Evolutionary conservation across 257 asterid genomes (phyloP).

Genomic region (Solanum peruvianum): DNA sequence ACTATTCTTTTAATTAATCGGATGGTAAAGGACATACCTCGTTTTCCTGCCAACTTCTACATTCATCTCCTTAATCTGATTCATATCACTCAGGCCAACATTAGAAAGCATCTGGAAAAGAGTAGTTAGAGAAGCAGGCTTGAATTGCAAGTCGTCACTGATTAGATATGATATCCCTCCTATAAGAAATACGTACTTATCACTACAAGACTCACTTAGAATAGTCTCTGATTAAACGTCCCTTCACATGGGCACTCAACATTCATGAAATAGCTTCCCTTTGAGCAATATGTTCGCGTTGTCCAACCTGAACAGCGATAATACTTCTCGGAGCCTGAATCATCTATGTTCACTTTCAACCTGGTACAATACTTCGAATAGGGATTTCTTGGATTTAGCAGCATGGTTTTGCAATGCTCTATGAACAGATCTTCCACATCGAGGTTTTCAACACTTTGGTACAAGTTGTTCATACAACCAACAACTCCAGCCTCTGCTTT

Average conservation of each 20-base stretch:
- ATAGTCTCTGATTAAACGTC: not conserved
- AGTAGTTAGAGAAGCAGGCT: not conserved
- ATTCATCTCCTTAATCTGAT: not conserved
- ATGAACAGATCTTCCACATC: not conserved
- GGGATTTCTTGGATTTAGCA: not conserved
- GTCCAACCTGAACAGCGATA: not conserved
- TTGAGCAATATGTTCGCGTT: not conserved
- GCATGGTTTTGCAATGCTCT: not conserved
- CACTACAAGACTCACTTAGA: not conserved
- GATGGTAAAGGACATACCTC: not conserved
- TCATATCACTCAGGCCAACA: not conserved
- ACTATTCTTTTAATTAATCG: not conserved
- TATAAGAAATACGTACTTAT: not conserved
- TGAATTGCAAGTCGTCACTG: not conserved
- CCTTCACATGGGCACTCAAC: not conserved
- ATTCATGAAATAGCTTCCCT: not conserved
- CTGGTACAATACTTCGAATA: not conserved
- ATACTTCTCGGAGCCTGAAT: not conserved
- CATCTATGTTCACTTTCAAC: not conserved
- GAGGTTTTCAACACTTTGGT: not conserved
- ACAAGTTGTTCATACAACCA: slow-evolving; percentile 4
- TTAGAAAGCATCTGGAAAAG: not conserved
- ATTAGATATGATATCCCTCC: not conserved
- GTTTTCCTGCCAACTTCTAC: not conserved
- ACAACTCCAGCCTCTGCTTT: not conserved